Conservation (phyloP, 169 alveolate species). For the Amoebophrya sp. region DNA sequence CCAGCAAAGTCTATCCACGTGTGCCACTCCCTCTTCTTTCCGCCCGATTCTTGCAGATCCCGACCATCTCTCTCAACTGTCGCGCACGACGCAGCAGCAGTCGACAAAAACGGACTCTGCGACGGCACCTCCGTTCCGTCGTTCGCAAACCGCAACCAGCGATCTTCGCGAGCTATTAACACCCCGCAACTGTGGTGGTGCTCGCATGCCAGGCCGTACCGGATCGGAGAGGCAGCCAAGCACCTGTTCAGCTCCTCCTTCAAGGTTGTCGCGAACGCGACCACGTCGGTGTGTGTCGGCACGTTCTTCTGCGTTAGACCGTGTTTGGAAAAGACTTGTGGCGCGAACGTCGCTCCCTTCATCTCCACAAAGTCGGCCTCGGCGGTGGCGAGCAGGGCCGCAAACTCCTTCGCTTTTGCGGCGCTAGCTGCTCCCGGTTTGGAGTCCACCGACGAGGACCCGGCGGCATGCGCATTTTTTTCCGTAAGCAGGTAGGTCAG, state of each 20-base stretch:
- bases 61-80: too few species aligned
- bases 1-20: conserved; percentile 58
- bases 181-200: conserved; percentile 58
- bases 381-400: conserved; percentile 43
- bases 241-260: background rate
- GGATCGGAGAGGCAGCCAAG: background rate
- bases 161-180: conserved; percentile 37
- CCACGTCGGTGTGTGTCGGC: conserved; percentile 57
- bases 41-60: too few species aligned
- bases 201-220: conserved; percentile 48
- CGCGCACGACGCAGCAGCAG: too few species aligned
- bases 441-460: too few species aligned
- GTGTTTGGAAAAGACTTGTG: conserved; percentile 42
- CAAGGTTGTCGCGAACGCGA: background rate
- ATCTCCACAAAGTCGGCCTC: conserved; percentile 59
- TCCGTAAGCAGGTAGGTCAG: conserved; percentile 36
- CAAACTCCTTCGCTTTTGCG: conserved; percentile 36
- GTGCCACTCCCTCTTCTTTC: conserved; percentile 39
- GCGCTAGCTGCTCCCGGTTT: too few species aligned
- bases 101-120: background rate
- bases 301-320: conserved; percentile 51
- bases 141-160: conserved; percentile 1
- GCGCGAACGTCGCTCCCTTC: conserved; percentile 57
- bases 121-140: background rate
- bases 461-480: background rate